These are phyloP conservation scores for Lentinula novae-zelandiae DNA, from an alignment of 1,284 basidiomycete genomes.

Conservation along the genomic window DNA sequence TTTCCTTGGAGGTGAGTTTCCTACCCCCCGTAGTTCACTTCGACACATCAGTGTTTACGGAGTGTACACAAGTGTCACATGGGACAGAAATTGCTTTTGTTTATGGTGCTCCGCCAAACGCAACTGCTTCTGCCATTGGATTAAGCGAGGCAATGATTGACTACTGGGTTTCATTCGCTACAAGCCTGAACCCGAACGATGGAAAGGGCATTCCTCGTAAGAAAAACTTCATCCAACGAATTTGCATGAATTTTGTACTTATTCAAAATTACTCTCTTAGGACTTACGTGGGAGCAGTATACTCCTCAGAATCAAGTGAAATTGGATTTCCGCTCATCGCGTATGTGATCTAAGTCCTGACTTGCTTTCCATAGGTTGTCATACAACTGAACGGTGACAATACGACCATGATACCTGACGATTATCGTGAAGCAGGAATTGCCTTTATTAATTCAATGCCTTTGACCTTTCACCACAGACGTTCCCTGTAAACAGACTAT, in stretches of 20 bases:
- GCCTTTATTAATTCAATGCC: conserved; percentile 16
- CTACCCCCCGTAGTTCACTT: no score
- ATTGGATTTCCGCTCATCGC: neutral
- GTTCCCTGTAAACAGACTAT: neutral
- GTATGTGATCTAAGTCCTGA: neutral
- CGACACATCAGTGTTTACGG: no score
- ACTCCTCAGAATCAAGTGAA: conserved; percentile 22
- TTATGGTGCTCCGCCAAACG: neutral
- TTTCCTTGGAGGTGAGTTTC: neutral
- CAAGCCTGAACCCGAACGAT: conserved; percentile 43
- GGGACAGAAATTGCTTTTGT: no score
- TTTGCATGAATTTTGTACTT: neutral
- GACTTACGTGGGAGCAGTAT: conserved; percentile 33
- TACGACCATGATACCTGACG: conserved; percentile 20
- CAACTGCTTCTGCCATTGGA: neutral
- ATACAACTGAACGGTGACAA: conserved; percentile 21
- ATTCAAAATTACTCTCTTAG: conserved; percentile 18
- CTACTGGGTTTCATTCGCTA: conserved; percentile 1
- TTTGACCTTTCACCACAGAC: neutral
- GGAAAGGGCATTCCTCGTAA: conserved; percentile 35
- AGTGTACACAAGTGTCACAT: no score
- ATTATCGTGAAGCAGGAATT: conserved; percentile 20
- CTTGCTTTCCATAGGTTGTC: neutral
- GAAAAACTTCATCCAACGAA: no score
- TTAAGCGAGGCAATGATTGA: neutral